Conservation (phyloP, 2,329 filamentous ascomycete species). For the Macrophomina phaseolina region DNA sequence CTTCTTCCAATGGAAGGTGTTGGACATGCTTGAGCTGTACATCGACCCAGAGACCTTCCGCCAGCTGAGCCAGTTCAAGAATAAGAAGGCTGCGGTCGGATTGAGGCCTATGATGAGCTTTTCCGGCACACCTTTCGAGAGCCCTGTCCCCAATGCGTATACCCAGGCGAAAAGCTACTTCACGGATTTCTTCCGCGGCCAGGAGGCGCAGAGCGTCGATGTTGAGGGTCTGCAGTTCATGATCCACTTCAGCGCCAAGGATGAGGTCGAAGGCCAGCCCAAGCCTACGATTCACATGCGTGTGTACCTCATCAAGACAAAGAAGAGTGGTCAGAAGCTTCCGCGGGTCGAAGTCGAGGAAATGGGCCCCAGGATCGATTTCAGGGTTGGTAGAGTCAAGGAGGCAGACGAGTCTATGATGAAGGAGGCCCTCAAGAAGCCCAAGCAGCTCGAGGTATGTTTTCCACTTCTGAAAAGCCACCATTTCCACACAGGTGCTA, state of each 20-base stretch:
- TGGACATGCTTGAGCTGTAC: conserved; percentile 94
- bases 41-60: conserved; percentile 77
- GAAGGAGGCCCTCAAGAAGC: conserved; percentile 90
- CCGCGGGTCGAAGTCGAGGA: conserved; percentile 93
- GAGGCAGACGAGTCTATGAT: conserved; percentile 78
- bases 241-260: conserved; percentile 77
- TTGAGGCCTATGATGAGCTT: conserved; percentile 92
- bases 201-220: conserved; percentile 80
- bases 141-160: conserved; percentile 77
- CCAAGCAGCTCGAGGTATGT: conserved; percentile 71
- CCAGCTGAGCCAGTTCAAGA: conserved; percentile 75
- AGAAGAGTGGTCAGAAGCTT: conserved; percentile 83
- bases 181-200: conserved; percentile 88
- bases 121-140: conserved; percentile 85
- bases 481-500: conserved; percentile 23
- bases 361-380: conserved; percentile 93
- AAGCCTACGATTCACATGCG: conserved; percentile 66
- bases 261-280: conserved; percentile 52
- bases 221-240: conserved; percentile 95
- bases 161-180: conserved; percentile 86
- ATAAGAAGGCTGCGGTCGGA: conserved; percentile 68
- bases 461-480: not conserved
- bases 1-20: conserved; percentile 82
- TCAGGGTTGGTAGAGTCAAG: conserved; percentile 79
- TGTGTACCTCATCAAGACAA: conserved; percentile 84